Base-by-base conservation (phyloP, 192 early-diverging fungal genomes). In the Gaertneriomyces sp. region DNA sequence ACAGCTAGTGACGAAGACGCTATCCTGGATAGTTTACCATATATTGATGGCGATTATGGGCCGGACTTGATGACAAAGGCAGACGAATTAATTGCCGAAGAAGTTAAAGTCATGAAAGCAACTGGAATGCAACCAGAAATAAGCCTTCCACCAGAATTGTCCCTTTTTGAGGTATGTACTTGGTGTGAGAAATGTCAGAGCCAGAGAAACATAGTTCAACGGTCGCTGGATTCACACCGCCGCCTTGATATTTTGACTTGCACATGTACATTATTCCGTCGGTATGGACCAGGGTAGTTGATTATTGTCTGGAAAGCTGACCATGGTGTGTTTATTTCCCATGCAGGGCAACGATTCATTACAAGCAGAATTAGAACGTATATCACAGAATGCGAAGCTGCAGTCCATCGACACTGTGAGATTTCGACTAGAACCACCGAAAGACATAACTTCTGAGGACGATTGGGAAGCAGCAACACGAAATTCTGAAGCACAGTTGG, bases 401-500 rank as follows among this genome's bases (percentile, higher is more conserved):
- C 9, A 57, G 12, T 66, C 68, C 14, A 64, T 78, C 66, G 72
- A 74, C 70, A 70, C 68, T 6, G 39, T 16, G 41, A 63, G 74
- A 5, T 69, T 73, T 61, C 64, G 70, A 12, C 68, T 78, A 41
- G 72, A 75, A 11, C 17, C 64, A 12, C 76, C 76, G 4, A n/a
- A 40, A 43, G 67, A 53, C n/a, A 42, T 25, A 40, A 8, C 56
- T 39, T 39, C 45, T 11, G 55, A 58, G 19, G 73, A 68, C 12
- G 63, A 33, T 7, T 83, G 71, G 69, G 10, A 14, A 10, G 40
- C 19, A 0, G 74, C 78, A 7, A 64, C 78, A 3, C 60, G 74
- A n/a, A 84, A 84, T 62, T 73, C 77, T 9, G 58, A 73, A 42
- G 74, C 82, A 3, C 79, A 81, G 63, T 47, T 79, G 25, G 79